phyloP scores from a whole-genome alignment of 306 rosid species.

The Corylus americana region DNA sequence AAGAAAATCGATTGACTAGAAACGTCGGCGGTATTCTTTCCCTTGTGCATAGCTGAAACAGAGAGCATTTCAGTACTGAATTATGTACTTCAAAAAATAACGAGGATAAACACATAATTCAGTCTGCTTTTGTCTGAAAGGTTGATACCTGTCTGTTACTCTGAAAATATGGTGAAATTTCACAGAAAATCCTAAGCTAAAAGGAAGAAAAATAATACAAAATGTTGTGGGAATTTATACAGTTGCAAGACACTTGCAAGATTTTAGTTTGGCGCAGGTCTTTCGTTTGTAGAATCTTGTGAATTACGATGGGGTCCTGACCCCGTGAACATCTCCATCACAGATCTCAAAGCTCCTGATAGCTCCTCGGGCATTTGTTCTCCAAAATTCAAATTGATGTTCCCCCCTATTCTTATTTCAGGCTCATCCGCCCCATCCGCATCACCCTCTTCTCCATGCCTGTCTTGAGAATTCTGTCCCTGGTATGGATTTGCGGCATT shows the following conservation, averaged over 20 bases:
- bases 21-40: not conserved
- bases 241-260: slow-evolving; percentile 12
- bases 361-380: slow-evolving; percentile 67
- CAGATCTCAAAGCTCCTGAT: slow-evolving; percentile 56
- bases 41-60: not conserved
- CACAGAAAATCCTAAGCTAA: not conserved
- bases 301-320: slow-evolving; percentile 41
- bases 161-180: not conserved
- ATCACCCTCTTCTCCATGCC: slow-evolving; percentile 38
- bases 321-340: slow-evolving; percentile 75
- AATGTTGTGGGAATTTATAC: not conserved
- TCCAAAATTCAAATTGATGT: slow-evolving; percentile 54
- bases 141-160: not conserved
- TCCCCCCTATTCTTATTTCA: slow-evolving; percentile 45
- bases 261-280: slow-evolving; percentile 58
- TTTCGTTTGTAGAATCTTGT: slow-evolving; percentile 45
- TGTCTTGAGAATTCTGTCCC: slow-evolving; percentile 48
- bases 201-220: not conserved
- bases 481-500: slow-evolving; percentile 40
- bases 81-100: too few species aligned
- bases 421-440: slow-evolving; percentile 44
- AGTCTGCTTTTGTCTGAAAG: not conserved
- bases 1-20: too few species aligned
- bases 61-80: not conserved
- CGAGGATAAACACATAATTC: not conserved